Base-by-base conservation (phyloP, 495 filamentous ascomycete species). In the Trichoderma erinaceum region DNA sequence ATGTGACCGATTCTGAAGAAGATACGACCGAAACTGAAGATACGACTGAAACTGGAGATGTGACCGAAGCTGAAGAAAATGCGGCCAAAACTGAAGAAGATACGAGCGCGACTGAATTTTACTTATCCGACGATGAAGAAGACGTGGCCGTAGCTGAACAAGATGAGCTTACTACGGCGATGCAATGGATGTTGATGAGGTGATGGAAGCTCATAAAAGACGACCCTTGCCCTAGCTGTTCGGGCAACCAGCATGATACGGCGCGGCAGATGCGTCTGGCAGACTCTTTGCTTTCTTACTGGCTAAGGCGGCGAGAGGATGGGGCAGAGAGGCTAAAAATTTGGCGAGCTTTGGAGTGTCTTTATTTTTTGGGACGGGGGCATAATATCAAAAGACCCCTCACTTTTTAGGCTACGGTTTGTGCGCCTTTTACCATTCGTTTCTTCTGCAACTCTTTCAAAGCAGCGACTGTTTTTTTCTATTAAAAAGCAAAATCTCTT, bases 381-480 rank as follows among this genome's bases (percentile, higher is more conserved):
- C 2, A 15, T 32, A 12, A 15, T 61, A 12, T 21, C 23, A 7
- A 58, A 10, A 10, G 3, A 16, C 27, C 5, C 56, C 11, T 61
- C 56, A 13, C 56, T 61, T 18, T 7, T 11, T 21, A 29, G 56
- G 25, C 27, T 61, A 61, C 48, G 21, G 18, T 21, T 23, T 52
- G 48, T 38, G 35, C 35, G 21, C 44, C 44, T 48, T 48, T 48
- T n/a, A 21, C 48, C 18, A 11, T 21, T 52, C 48, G 12, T 5
- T 32, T 25, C 25, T 13, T 61, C 56, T 12, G 2, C 29, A 29
- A 3, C 4, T 10, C 29, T 61, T 21, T 32, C 35, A 32, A 61
- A 61, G 56, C 23, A 61, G 56, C 56, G 56, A 61, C 25, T 61
- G 23, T 61, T 56, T 35, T 61, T 12, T 32, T 35, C 35, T 61